Conservation (phyloP, 495 filamentous ascomycete genomes). For the Letharia columbiana region DNA sequence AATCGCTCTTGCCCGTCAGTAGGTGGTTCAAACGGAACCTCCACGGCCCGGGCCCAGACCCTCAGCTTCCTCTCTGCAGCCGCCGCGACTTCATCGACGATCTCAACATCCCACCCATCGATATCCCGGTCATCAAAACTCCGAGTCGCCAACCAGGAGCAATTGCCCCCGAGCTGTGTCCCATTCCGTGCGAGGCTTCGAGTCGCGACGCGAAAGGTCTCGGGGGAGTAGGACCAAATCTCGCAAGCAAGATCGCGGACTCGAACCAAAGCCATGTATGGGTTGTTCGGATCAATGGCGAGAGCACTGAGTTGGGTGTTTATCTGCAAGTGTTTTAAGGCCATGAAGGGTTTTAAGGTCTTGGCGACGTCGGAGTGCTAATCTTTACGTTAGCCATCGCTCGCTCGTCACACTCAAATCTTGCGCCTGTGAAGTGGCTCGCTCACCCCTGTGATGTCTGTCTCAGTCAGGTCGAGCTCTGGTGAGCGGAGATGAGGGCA, state of each 20-base stretch:
- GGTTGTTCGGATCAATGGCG: not conserved
- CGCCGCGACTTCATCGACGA: not conserved
- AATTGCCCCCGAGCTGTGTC: not conserved
- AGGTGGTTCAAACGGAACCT: not conserved
- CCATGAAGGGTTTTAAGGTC: not conserved
- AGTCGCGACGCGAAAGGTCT: not conserved
- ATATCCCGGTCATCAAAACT: not conserved
- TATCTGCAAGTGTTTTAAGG: not conserved
- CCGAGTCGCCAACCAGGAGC: not conserved
- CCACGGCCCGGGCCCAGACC: not conserved
- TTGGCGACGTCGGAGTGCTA: not conserved
- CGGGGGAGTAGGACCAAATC: not conserved
- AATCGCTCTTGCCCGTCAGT: not conserved
- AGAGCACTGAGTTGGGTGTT: not conserved
- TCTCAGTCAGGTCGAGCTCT: not conserved
- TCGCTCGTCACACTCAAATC: not conserved
- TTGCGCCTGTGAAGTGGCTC: not conserved
- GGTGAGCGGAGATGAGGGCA: not conserved
- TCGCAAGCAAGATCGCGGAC: not conserved
- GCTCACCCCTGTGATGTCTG: conserved; percentile 1
- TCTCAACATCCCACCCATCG: not conserved
- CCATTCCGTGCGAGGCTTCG: not conserved
- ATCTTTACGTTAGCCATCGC: not conserved
- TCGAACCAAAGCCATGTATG: not conserved
- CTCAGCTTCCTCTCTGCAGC: not conserved